Conservation (phyloP, 352 stramenopile genomes). For the Phytophthora parvispora region DNA sequence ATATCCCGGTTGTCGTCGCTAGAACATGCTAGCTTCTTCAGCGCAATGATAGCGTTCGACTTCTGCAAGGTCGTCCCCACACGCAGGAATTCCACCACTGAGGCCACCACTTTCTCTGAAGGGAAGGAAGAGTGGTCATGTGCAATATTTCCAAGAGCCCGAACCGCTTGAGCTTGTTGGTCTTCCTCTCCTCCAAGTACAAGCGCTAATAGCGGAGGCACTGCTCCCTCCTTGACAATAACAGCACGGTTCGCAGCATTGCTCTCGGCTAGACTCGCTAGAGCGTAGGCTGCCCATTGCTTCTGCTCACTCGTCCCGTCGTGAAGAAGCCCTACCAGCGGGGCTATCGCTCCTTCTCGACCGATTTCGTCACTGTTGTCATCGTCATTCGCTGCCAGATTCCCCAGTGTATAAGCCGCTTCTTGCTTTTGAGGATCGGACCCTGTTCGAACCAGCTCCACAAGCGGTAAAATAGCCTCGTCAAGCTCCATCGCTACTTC, state of each 20-base stretch:
- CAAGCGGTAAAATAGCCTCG: slow-evolving; percentile 21
- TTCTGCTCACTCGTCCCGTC: slow-evolving; percentile 6
- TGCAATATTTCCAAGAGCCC: slow-evolving; percentile 8
- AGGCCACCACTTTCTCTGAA: not conserved
- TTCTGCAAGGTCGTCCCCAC: slow-evolving; percentile 10
- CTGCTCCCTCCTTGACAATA: slow-evolving; percentile 13
- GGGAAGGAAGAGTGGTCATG: not conserved
- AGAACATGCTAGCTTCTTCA: slow-evolving; percentile 6
- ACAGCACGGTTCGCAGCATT: slow-evolving; percentile 4
- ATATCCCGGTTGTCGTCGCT: slow-evolving; percentile 7
- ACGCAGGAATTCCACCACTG: slow-evolving; percentile 7
- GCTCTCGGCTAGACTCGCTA: slow-evolving; percentile 12
- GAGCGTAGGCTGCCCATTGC: slow-evolving; percentile 7
- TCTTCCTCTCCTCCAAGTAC: not conserved
- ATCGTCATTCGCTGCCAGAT: slow-evolving; percentile 12
- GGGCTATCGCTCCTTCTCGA: slow-evolving; percentile 20
- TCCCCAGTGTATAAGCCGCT: slow-evolving; percentile 22
- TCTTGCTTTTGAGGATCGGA: slow-evolving; percentile 28
- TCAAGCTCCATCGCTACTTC: slow-evolving; percentile 15
- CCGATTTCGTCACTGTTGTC: slow-evolving; percentile 20
- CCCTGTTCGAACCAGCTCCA: slow-evolving; percentile 21
- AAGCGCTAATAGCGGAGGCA: slow-evolving; percentile 9
- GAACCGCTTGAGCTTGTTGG: slow-evolving; percentile 10
- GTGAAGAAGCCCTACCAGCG: slow-evolving; percentile 14
- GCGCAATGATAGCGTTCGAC: slow-evolving; percentile 1